A percentile compares a stretch with the other conserved stretches of the same genome.
Conservation (phyloP, 257 asterid species). For the Solanum tacnaense region DNA sequence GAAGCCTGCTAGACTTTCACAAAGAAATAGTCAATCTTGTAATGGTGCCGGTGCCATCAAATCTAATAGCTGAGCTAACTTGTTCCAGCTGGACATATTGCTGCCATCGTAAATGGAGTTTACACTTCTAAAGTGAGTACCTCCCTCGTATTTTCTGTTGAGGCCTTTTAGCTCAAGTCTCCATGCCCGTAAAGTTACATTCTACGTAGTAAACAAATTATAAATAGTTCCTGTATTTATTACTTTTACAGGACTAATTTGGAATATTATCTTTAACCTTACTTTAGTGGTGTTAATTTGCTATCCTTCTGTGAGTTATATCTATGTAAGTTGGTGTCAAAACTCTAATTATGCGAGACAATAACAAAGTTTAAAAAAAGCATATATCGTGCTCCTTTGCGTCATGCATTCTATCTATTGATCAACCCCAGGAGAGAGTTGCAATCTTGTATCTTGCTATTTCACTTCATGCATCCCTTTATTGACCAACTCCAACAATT, state of each 20-base stretch:
- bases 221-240: background rate
- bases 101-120: background rate
- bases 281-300: background rate
- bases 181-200: background rate
- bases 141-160: background rate
- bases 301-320: background rate
- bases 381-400: background rate
- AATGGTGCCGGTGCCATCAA: background rate
- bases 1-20: conserved; percentile 36
- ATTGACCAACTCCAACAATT: background rate
- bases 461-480: background rate
- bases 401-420: background rate
- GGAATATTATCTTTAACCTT: background rate
- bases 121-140: background rate
- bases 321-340: background rate
- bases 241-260: background rate
- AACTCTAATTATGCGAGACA: background rate
- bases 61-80: background rate
- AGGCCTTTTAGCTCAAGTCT: background rate
- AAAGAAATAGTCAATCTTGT: conserved; percentile 29
- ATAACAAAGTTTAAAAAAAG: background rate
- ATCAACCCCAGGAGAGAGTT: background rate
- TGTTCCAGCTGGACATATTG: background rate
- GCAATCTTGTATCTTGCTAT: background rate
- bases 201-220: background rate